These are phyloP conservation scores for Botrytis medusae DNA, from an alignment of 2,329 filamentous ascomycete species.

Conservation along the genomic window DNA sequence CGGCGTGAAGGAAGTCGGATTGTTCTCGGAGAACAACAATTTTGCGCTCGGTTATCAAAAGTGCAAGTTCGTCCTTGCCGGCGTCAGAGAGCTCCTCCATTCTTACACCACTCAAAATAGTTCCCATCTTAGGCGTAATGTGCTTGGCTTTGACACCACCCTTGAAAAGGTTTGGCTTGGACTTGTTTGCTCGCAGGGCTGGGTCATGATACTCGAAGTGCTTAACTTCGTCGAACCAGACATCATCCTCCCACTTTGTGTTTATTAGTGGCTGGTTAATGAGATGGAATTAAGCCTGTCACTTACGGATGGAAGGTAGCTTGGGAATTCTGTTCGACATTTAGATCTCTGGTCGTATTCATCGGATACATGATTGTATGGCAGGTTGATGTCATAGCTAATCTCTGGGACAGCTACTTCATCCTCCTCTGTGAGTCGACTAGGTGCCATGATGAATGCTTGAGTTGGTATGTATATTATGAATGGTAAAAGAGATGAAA, in stretches of 20 bases:
- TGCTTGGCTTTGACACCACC: slow-evolving; percentile 62
- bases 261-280: slow-evolving; percentile 18
- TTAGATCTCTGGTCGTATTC: slow-evolving; percentile 41
- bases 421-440: slow-evolving; percentile 29
- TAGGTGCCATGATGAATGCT: slow-evolving; percentile 29
- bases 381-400: slow-evolving; percentile 49
- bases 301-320: slow-evolving; percentile 45
- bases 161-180: slow-evolving; percentile 59
- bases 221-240: slow-evolving; percentile 48
- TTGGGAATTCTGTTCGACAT: slow-evolving; percentile 43
- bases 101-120: slow-evolving; percentile 44
- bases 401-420: slow-evolving; percentile 28
- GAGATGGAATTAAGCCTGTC: not conserved
- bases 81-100: slow-evolving; percentile 41
- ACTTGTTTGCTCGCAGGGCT: slow-evolving; percentile 57
- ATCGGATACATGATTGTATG: slow-evolving; percentile 45
- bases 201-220: slow-evolving; percentile 48
- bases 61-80: slow-evolving; percentile 46
- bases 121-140: slow-evolving; percentile 48
- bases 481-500: not conserved
- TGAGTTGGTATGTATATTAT: not conserved
- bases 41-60: slow-evolving; percentile 45
- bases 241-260: slow-evolving; percentile 43
- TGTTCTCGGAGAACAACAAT: slow-evolving; percentile 51
- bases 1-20: slow-evolving; percentile 52